These are phyloP conservation scores for Moesziomyces sp. DNA, from an alignment of 1,284 basidiomycete species.

Conservation along the genomic window DNA sequence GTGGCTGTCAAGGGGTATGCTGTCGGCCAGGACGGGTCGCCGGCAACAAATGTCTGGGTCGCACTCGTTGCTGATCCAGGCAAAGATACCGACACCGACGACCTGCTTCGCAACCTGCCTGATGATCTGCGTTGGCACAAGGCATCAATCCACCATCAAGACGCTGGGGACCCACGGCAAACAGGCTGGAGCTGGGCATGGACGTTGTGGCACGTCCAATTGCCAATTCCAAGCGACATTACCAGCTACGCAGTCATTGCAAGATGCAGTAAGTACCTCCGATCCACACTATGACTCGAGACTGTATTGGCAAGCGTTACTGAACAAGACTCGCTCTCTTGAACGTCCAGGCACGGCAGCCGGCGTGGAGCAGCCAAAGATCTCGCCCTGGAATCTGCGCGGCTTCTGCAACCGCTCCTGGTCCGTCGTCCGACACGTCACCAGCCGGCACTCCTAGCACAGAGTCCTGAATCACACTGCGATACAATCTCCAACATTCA, in stretches of 20 bases:
- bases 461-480: not conserved
- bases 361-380: constrained; percentile 41
- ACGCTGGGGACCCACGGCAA: not conserved
- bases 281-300: not conserved
- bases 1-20: constrained; percentile 41
- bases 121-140: constrained; percentile 22
- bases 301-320: not conserved
- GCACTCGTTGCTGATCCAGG: constrained; percentile 14
- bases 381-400: constrained; percentile 49
- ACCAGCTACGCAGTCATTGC: constrained; percentile 29
- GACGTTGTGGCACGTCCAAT: constrained; percentile 38
- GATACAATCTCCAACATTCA: too few species aligned
- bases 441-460: not conserved
- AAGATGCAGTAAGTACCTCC: constrained; percentile 31
- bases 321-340: not conserved
- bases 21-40: constrained; percentile 42
- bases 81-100: constrained; percentile 2
- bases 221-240: constrained; percentile 1
- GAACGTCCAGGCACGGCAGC: constrained; percentile 30
- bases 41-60: constrained; percentile 14
- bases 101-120: constrained; percentile 20
- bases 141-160: constrained; percentile 10
- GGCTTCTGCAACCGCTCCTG: constrained; percentile 52
- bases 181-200: constrained; percentile 47
- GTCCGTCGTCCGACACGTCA: constrained; percentile 45